Percentiles rank a stretch among this genome's conserved stretches.
Conservation (phyloP, 1,284 basidiomycete species). For the Apiotrichum veenhuisii region DNA sequence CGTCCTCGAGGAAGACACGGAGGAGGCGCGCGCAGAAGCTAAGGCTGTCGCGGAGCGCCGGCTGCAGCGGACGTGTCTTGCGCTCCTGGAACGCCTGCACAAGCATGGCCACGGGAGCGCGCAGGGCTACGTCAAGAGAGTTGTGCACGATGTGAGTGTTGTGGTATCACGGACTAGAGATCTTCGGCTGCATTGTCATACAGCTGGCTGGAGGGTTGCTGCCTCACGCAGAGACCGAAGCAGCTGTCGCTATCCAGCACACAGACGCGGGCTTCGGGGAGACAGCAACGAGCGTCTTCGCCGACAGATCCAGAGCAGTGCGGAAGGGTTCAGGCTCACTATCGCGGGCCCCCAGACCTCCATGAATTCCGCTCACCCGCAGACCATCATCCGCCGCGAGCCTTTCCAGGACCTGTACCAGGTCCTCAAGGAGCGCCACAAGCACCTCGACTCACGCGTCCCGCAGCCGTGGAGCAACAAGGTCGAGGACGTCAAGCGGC, state of each 20-base stretch:
- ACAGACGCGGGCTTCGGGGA: too few relatives aligned
- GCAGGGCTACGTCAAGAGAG: conserved; percentile 78
- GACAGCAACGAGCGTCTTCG: too few relatives aligned
- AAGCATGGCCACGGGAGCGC: conserved; percentile 78
- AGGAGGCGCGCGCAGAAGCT: conserved; percentile 7
- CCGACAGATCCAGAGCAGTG: too few relatives aligned
- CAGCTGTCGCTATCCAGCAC: too few relatives aligned
- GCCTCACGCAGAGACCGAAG: too few relatives aligned
- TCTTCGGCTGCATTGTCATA: too few relatives aligned
- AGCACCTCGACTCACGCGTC: conserved; percentile 76
- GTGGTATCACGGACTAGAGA: too few relatives aligned
- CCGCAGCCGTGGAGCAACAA: conserved; percentile 68
- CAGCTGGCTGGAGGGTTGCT: too few relatives aligned
- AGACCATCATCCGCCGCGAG: conserved; percentile 66
- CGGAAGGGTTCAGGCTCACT: too few relatives aligned
- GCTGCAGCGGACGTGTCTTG: conserved; percentile 72
- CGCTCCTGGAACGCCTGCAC: conserved; percentile 75
- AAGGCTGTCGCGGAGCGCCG: conserved; percentile 44
- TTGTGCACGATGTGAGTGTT: conserved; percentile 66
- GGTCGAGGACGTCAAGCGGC: conserved; percentile 48
- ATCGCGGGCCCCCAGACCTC: too few relatives aligned
- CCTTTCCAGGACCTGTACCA: conserved; percentile 87
- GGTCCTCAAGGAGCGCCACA: conserved; percentile 75
- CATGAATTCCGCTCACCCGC: neutral
- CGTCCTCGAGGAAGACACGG: conserved; percentile 14